Evolutionary conservation across 2,329 filamentous ascomycete genomes (phyloP), one percentile per base, ranked within the genome.

Genomic region (Acephala macrosclerotiorum): DNA sequence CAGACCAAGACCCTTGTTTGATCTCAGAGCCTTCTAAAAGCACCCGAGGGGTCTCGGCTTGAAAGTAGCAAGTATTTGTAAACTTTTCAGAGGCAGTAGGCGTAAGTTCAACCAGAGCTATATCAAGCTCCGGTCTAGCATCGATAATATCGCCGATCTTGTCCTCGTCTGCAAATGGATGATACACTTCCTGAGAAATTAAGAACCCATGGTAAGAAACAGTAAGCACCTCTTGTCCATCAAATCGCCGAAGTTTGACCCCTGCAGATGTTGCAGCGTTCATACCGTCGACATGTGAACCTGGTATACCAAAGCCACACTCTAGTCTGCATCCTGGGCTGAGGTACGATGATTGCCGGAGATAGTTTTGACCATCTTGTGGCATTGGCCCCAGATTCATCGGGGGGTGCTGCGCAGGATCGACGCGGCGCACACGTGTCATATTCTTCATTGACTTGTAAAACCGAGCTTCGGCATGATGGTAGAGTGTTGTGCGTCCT

Each of bases 31-130:
- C 59, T 63, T 58, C 57, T 55, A 65, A 58, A 55, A 68, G 63
- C 40, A 60, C 20, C 60, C 60, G 60, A 57, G 66, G 66, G 16
- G 66, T 58, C 57, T 68, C 56, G 49, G 66, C 66, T 60, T 68
- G 63, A 58, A 68, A 68, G 49, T 68, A 68, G 38, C 63, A 63
- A 55, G 56, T 40, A 60, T 68, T 68, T 2, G 66, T 68, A 53
- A 65, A 68, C 25, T 58, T 67, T 62, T 55, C 42, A 55, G 61
- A 40, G 58, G 65, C 47, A 67, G 60, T 61, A 64, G 65, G 33
- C 61, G 65, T 67, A 64, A 67, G 65, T 67, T 64, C 29, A 58
- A 67, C 65, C n/a, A 67, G 61, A 49, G 61, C 65, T 67, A 67
- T 67, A 64, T 67, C 65, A 64, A 64, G 65, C 38, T 67, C 61